Percentiles rank a stretch among this genome's conserved stretches.
These are phyloP conservation scores for Aspergillus baeticus DNA, from an alignment of 495 filamentous ascomycete genomes.

Conservation along the genomic window DNA sequence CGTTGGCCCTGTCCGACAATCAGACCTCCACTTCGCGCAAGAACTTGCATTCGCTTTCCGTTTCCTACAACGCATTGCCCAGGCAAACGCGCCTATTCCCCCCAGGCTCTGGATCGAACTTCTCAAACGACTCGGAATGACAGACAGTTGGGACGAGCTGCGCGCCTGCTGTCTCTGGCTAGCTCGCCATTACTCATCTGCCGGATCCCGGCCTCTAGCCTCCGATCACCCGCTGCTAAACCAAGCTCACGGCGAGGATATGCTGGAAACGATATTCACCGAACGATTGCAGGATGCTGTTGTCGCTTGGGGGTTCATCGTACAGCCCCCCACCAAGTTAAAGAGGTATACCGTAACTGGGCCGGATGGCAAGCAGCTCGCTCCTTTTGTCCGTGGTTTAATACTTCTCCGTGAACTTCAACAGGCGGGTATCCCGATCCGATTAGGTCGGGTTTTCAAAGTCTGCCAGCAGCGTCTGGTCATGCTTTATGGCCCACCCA, in stretches of 20 bases:
- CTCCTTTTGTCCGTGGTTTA: constrained; percentile 51
- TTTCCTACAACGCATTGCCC: constrained; percentile 35
- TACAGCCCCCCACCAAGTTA: constrained; percentile 25
- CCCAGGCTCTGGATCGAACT: constrained; percentile 41
- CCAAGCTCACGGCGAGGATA: constrained; percentile 4
- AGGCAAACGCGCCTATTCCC: constrained; percentile 29
- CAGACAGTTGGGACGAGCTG: constrained; percentile 35
- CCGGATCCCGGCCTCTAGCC: neutral
- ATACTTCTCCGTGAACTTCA: constrained; percentile 49
- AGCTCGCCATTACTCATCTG: constrained; percentile 33
- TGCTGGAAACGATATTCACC: constrained; percentile 45
- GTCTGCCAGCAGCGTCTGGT: constrained; percentile 50
- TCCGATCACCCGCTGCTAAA: neutral
- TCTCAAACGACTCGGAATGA: constrained; percentile 42
- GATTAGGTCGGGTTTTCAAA: constrained; percentile 29
- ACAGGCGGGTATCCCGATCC: constrained; percentile 44
- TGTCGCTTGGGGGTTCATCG: constrained; percentile 59
- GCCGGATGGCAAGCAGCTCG: constrained; percentile 15
- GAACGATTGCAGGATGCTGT: constrained; percentile 49
- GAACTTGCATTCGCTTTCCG: constrained; percentile 37
- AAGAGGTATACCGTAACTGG: constrained; percentile 11
- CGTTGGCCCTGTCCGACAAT: constrained; percentile 19
- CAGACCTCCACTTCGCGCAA: constrained; percentile 16
- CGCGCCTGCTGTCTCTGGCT: constrained; percentile 44
- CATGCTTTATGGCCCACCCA: constrained; percentile 44